These are phyloP conservation scores for Chalciporus sphaerocephalus DNA, from an alignment of 768 basidiomycete genomes.

Conservation along the genomic window DNA sequence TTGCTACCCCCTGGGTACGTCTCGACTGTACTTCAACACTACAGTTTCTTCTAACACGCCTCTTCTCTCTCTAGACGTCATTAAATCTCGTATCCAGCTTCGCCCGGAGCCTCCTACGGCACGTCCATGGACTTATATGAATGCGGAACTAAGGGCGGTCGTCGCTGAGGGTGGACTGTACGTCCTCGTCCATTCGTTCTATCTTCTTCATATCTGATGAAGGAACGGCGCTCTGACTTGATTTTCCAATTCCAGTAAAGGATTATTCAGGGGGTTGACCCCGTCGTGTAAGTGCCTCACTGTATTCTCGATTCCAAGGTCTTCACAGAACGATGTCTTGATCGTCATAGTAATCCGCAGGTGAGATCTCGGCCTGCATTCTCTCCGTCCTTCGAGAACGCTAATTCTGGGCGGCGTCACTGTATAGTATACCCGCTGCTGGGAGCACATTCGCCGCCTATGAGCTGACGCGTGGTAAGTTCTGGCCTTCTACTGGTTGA, in stretches of 20 bases:
- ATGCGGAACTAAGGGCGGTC: slow-evolving; percentile 60
- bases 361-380: slow-evolving; percentile 31
- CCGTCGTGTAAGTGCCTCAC: slow-evolving; percentile 61
- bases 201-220: neutral
- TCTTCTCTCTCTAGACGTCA: slow-evolving; percentile 55
- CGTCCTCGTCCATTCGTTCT: slow-evolving; percentile 28
- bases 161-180: slow-evolving; percentile 70
- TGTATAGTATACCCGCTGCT: slow-evolving; percentile 78
- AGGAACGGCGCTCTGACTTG: neutral
- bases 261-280: slow-evolving; percentile 68
- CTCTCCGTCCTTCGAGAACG: neutral
- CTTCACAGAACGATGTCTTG: neutral
- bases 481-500: neutral
- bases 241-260: slow-evolving; percentile 33
- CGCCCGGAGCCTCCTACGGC: slow-evolving; percentile 68
- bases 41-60: neutral
- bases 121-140: slow-evolving; percentile 73
- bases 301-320: neutral
- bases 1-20: slow-evolving; percentile 78
- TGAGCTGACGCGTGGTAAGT: slow-evolving; percentile 71
- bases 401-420: neutral
- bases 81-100: slow-evolving; percentile 88
- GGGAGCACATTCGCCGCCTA: slow-evolving; percentile 88
- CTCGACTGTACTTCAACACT: too few species aligned
- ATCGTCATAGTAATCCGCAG: slow-evolving; percentile 54